Evolutionary conservation across 345 rosid species (phyloP).

Genomic region (Salix viminalis): DNA sequence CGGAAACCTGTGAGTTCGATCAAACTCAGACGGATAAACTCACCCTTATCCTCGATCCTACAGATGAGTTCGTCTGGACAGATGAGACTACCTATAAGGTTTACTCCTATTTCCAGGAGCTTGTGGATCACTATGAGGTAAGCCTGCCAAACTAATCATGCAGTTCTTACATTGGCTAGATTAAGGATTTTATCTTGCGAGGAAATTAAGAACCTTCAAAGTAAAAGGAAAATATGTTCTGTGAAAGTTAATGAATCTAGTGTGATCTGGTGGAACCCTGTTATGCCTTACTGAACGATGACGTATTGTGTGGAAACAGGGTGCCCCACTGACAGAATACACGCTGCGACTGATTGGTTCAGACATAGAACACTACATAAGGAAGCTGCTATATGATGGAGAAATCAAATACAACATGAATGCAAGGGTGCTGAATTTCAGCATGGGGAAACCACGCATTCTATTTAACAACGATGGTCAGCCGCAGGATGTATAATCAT

Average conservation of each 20-base stretch:
- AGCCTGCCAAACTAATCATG: not conserved
- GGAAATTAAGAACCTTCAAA: not conserved
- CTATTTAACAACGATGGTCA: constrained; percentile 6
- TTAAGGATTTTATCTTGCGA: not conserved
- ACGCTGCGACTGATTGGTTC: constrained; percentile 85
- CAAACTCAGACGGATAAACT: constrained; percentile 70
- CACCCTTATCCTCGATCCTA: constrained; percentile 79
- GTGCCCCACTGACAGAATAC: constrained; percentile 88
- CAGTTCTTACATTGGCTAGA: not conserved
- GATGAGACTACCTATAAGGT: constrained; percentile 65
- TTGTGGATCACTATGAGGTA: constrained; percentile 95
- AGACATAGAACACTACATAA: constrained; percentile 83
- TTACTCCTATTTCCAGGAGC: constrained; percentile 81
- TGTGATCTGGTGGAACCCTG: not conserved
- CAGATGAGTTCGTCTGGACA: constrained; percentile 78
- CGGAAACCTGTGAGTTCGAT: constrained; percentile 25
- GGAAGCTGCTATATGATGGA: constrained; percentile 79
- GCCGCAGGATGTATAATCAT: constrained; percentile 12
- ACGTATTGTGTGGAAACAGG: constrained; percentile 38
- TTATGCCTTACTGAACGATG: not conserved
- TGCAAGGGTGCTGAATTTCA: constrained; percentile 63
- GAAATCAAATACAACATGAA: constrained; percentile 67
- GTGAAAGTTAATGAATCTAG: not conserved
- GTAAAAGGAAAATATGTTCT: not conserved
- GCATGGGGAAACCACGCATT: constrained; percentile 41